Percentiles rank a stretch among this genome's conserved stretches.
phyloP scores from a whole-genome alignment of 1,139 yeast species.

The Nakaseomyces delphensis region DNA sequence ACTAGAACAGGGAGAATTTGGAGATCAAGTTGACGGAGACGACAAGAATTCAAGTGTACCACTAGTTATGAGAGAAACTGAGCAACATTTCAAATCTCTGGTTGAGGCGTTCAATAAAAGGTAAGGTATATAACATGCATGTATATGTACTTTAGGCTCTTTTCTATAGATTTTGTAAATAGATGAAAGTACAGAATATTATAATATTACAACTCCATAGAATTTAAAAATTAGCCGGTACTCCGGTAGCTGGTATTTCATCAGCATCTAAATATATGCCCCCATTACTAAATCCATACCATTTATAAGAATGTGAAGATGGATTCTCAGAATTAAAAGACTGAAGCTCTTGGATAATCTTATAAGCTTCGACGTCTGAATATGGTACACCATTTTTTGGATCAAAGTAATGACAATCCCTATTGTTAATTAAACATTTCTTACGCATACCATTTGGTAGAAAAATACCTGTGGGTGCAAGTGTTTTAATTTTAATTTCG shows the following conservation, averaged over 20 bases:
- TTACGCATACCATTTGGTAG: slow-evolving; percentile 59
- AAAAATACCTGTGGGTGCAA: slow-evolving; percentile 67
- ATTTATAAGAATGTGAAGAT: slow-evolving; percentile 24
- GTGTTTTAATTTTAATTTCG: slow-evolving; percentile 46
- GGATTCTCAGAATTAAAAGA: slow-evolving; percentile 38
- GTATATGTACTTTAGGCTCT: background rate
- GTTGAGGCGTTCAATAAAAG: slow-evolving; percentile 26
- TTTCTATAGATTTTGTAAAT: slow-evolving; percentile 1
- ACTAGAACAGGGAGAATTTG: slow-evolving; percentile 1
- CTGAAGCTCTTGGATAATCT: slow-evolving; percentile 57
- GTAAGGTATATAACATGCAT: background rate
- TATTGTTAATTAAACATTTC: slow-evolving; percentile 69
- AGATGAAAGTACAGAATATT: background rate
- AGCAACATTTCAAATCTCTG: slow-evolving; percentile 22
- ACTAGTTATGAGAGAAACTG: slow-evolving; percentile 25
- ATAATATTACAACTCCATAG: background rate
- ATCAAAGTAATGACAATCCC: slow-evolving; percentile 75
- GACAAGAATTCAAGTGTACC: slow-evolving; percentile 13
- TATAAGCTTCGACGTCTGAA: slow-evolving; percentile 71
- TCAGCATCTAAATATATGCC: slow-evolving; percentile 54
- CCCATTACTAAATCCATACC: slow-evolving; percentile 63
- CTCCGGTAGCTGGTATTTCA: slow-evolving; percentile 69
- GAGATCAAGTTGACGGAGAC: slow-evolving; percentile 3
- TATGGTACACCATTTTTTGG: slow-evolving; percentile 84
- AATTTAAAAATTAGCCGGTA: slow-evolving; percentile 65